A percentile compares a stretch with the other conserved stretches of the same genome.
Conservation (phyloP, 2,329 filamentous ascomycete species). For the Ascochyta clinopodiicola region DNA sequence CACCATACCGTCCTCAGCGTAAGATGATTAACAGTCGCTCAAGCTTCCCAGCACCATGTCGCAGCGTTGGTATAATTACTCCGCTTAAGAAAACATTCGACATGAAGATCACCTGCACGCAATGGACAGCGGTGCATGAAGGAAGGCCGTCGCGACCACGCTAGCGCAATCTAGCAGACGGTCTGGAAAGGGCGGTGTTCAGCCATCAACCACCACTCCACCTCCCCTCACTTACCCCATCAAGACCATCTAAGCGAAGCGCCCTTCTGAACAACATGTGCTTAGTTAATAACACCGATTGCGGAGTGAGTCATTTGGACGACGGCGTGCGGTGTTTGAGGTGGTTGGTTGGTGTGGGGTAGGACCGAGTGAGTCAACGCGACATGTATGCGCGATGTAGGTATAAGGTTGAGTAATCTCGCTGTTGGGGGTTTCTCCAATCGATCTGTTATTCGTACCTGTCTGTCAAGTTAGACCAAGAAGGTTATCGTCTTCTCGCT, state of each 20-base stretch:
- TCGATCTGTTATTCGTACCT: neutral
- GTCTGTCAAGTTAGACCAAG: too few relatives aligned
- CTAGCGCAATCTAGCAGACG: neutral
- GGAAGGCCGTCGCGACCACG: neutral
- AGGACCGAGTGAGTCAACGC: slow-evolving; percentile 2
- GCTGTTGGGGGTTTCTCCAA: neutral
- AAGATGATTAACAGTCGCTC: too few relatives aligned
- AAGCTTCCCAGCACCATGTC: too few relatives aligned
- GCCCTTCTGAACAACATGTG: neutral
- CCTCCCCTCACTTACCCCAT: slow-evolving; percentile 4
- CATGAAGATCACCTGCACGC: too few relatives aligned
- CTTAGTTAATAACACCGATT: neutral
- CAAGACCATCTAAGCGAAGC: slow-evolving; percentile 1
- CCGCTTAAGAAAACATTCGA: too few relatives aligned
- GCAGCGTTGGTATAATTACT: too few relatives aligned
- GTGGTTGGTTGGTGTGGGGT: neutral
- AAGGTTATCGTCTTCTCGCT: neutral
- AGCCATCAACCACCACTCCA: neutral
- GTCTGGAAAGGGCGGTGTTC: slow-evolving; percentile 1
- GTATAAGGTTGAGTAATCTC: neutral
- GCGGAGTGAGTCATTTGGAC: neutral
- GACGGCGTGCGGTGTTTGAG: neutral
- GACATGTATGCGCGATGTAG: neutral
- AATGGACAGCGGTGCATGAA: too few relatives aligned
- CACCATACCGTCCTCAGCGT: too few relatives aligned